Evolutionary conservation across 208 protist species (phyloP).

Genomic region (Endotrypanum monterogeii): DNA sequence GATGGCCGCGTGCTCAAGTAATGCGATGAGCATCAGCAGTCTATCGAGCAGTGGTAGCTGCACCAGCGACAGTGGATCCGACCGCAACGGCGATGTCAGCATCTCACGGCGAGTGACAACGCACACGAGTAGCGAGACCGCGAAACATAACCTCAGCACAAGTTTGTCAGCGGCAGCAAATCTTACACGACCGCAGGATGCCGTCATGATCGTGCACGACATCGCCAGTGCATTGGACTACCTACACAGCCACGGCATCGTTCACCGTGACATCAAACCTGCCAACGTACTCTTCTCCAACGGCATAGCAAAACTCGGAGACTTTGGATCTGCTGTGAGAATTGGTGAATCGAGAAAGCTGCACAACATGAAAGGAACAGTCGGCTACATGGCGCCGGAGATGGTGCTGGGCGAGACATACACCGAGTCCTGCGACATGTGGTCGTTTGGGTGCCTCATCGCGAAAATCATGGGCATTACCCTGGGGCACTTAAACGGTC

Average conservation of each 20-base stretch:
- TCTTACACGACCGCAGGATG: conserved; percentile 39
- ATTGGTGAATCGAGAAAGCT: conserved; percentile 47
- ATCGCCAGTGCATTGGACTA: conserved; percentile 66
- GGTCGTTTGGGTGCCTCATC: conserved; percentile 81
- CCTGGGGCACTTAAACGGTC: conserved; percentile 66
- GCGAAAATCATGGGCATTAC: conserved; percentile 76
- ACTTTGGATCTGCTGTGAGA: conserved; percentile 75
- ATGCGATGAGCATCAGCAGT: conserved; percentile 17
- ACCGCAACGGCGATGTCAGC: not conserved
- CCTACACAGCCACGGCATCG: conserved; percentile 67
- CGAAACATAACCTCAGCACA: not conserved
- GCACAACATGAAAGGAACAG: conserved; percentile 78
- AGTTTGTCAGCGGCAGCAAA: not conserved
- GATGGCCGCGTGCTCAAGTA: conserved; percentile 1
- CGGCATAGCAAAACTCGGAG: conserved; percentile 77
- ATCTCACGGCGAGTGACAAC: not conserved
- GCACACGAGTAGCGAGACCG: not conserved
- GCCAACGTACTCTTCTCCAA: conserved; percentile 78
- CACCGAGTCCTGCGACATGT: conserved; percentile 81
- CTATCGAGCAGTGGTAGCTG: conserved; percentile 10
- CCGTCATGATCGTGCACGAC: conserved; percentile 73
- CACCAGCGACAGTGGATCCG: conserved; percentile 8
- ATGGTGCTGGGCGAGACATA: conserved; percentile 84
- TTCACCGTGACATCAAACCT: conserved; percentile 88
- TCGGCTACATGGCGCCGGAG: conserved; percentile 87